A percentile compares a stretch with the other conserved stretches of the same genome.
These are phyloP conservation scores for Oryza meyeriana DNA, from an alignment of 176 grass and related monocot genomes.

Conservation along the genomic window DNA sequence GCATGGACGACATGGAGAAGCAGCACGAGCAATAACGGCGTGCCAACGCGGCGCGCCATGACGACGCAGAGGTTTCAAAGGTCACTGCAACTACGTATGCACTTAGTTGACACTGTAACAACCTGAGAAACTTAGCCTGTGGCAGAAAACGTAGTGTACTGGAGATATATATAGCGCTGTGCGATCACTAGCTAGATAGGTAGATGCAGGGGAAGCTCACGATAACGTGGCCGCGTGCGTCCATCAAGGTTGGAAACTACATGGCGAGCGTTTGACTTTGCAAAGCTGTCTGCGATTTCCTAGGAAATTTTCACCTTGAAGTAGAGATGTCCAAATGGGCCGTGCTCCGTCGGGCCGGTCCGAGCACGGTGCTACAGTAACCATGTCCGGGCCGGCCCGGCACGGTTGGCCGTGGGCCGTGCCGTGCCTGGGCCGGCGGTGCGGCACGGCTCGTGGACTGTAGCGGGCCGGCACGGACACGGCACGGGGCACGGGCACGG, in stretches of 20 bases:
- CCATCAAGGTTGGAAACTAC: neutral
- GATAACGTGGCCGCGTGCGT: neutral
- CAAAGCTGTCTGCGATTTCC: neutral
- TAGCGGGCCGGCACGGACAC: too few species aligned
- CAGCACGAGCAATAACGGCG: neutral
- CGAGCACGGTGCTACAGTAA: too few species aligned
- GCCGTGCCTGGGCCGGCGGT: too few species aligned
- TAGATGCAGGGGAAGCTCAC: too few species aligned
- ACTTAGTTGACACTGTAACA: neutral
- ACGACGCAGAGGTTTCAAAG: neutral
- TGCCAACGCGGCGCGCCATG: neutral
- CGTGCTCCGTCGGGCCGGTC: too few species aligned
- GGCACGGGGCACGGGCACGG: too few species aligned
- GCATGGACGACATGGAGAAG: neutral
- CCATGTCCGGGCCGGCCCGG: too few species aligned
- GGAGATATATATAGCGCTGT: slow-evolving; percentile 1
- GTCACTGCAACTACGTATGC: neutral
- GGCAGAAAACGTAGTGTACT: too few species aligned
- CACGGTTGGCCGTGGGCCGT: too few species aligned
- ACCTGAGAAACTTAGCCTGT: neutral
- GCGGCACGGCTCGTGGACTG: too few species aligned
- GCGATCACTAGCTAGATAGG: neutral
- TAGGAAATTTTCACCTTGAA: neutral
- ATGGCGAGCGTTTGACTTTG: neutral
- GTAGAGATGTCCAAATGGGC: too few species aligned